These are phyloP conservation scores for Alnus glutinosa DNA, from an alignment of 306 rosid species.

Conservation along the genomic window DNA sequence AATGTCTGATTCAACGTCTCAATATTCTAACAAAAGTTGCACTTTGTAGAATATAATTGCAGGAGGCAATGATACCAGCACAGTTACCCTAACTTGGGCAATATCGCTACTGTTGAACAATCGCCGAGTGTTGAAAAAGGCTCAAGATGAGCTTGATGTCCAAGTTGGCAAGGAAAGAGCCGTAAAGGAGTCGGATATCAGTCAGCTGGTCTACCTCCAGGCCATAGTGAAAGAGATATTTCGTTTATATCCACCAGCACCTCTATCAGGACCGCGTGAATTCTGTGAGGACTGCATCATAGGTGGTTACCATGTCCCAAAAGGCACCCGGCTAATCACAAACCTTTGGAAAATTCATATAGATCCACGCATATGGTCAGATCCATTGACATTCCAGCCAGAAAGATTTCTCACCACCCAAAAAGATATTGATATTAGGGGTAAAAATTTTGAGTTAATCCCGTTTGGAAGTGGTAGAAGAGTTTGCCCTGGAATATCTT, in stretches of 20 bases:
- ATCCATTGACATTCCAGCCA: constrained; percentile 49
- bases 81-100: neutral
- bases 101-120: neutral
- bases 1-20: neutral
- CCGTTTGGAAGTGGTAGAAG: constrained; percentile 23
- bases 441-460: constrained; percentile 41
- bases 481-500: neutral
- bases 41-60: neutral
- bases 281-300: constrained; percentile 42
- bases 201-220: neutral
- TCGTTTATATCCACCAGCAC: constrained; percentile 43
- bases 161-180: constrained; percentile 23
- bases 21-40: neutral
- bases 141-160: constrained; percentile 25
- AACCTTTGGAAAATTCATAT: constrained; percentile 11
- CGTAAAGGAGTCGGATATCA: neutral
- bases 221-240: neutral
- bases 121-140: neutral
- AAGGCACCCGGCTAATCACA: neutral
- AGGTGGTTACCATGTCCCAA: constrained; percentile 27
- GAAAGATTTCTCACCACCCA: constrained; percentile 55
- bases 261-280: constrained; percentile 38
- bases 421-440: constrained; percentile 42
- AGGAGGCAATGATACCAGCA: neutral
- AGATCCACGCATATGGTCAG: constrained; percentile 9